Conservation (phyloP, 257 asterid species). For the Cruciata laevipes region DNA sequence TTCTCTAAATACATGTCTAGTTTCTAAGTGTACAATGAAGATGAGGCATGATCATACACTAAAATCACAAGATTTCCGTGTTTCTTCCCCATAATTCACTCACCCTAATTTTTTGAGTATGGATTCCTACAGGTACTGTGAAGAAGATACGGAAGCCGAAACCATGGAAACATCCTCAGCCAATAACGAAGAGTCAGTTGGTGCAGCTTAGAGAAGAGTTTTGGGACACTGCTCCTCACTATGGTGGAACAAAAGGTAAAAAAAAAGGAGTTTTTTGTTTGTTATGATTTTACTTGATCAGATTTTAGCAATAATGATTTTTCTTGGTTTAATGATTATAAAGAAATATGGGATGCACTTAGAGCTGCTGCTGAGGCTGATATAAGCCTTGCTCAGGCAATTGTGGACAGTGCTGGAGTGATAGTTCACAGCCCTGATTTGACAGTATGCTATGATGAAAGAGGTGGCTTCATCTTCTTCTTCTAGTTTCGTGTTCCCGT, state of each 20-base stretch:
- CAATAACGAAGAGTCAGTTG: slow-evolving; percentile 73
- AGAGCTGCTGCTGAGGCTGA: slow-evolving; percentile 77
- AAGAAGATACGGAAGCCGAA: slow-evolving; percentile 61
- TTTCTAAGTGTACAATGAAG: background rate
- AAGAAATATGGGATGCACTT: slow-evolving; percentile 83
- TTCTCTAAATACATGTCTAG: too few species aligned
- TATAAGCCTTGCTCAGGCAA: slow-evolving; percentile 47
- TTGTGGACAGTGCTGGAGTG: slow-evolving; percentile 63
- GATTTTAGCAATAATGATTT: background rate
- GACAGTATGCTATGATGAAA: slow-evolving; percentile 78
- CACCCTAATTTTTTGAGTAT: too few species aligned
- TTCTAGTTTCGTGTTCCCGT: background rate
- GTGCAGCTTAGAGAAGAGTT: slow-evolving; percentile 73
- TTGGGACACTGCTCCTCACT: slow-evolving; percentile 91
- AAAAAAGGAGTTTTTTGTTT: background rate
- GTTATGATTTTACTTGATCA: background rate
- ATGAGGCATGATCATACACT: background rate
- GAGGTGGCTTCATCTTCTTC: slow-evolving; percentile 38
- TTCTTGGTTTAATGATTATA: background rate
- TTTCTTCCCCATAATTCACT: too few species aligned
- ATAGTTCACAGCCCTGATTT: slow-evolving; percentile 68
- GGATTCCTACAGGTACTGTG: slow-evolving; percentile 24
- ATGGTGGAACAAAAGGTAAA: slow-evolving; percentile 75
- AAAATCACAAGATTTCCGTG: background rate
- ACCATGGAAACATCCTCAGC: slow-evolving; percentile 85